phyloP scores from a whole-genome alignment of 164 flowering plant genomes.

The Chloranthus sessilifolius region DNA sequence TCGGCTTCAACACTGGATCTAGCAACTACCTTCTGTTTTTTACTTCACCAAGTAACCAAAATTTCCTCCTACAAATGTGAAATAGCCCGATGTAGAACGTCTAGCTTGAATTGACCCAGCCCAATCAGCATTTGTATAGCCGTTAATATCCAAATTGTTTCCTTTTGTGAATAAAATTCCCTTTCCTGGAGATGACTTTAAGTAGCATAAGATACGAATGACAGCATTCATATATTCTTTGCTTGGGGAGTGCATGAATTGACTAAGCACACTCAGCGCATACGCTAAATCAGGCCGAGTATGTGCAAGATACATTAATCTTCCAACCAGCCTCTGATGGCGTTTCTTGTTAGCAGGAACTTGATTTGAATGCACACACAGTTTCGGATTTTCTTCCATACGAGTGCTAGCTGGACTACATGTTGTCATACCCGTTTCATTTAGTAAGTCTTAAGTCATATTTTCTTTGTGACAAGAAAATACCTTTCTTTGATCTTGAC shows the following conservation, averaged over 20 bases:
- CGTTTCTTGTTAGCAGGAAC: neutral
- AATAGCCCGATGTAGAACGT: neutral
- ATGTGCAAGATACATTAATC: constrained; percentile 10
- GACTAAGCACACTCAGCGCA: neutral
- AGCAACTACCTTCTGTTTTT: neutral
- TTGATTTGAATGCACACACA: neutral
- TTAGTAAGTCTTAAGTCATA: neutral
- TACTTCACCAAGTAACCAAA: neutral
- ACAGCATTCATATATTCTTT: neutral
- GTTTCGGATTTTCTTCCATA: constrained; percentile 3
- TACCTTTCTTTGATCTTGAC: too few relatives aligned
- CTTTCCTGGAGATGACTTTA: constrained; percentile 1
- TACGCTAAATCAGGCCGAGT: constrained; percentile 1
- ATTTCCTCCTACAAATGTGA: too few relatives aligned
- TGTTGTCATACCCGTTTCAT: neutral
- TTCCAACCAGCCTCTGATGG: neutral
- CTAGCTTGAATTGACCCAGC: neutral
- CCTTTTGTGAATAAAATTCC: constrained; percentile 7
- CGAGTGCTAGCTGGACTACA: constrained; percentile 1
- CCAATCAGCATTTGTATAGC: constrained; percentile 3
- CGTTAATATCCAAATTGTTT: constrained; percentile 3
- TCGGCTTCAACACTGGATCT: neutral
- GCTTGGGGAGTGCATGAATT: constrained; percentile 3
- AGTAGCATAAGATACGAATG: neutral
- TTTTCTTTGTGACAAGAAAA: too few relatives aligned